A percentile compares a stretch with the other conserved stretches of the same genome.
These are phyloP conservation scores for Xylariaceae sp. DNA, from an alignment of 2,329 filamentous ascomycete genomes.

Conservation along the genomic window DNA sequence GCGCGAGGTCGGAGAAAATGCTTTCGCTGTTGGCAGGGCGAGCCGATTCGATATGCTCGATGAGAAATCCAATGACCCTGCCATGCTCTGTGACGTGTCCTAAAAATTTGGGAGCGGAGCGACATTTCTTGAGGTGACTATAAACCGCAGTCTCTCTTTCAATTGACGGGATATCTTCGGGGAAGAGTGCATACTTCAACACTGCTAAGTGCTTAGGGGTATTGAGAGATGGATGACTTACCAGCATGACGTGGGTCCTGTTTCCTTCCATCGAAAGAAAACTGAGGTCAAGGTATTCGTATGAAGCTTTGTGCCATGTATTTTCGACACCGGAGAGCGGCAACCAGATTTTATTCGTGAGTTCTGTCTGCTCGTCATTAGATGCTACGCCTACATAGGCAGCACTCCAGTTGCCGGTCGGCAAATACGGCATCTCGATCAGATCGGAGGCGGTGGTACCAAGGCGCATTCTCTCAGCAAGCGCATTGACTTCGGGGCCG, in stretches of 20 bases:
- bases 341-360: neutral
- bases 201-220: neutral
- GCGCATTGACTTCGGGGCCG: neutral
- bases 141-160: neutral
- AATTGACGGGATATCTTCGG: neutral
- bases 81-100: constrained; percentile 10
- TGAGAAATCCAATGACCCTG: constrained; percentile 8
- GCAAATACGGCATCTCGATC: neutral
- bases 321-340: neutral
- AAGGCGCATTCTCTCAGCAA: neutral
- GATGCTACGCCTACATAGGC: neutral
- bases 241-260: neutral
- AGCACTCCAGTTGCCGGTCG: neutral
- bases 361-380: neutral
- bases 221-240: neutral
- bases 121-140: neutral
- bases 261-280: neutral
- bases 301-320: neutral
- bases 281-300: constrained; percentile 3
- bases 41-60: neutral
- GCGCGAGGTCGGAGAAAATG: neutral
- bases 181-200: constrained; percentile 9
- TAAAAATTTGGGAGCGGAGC: constrained; percentile 1
- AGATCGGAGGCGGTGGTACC: neutral
- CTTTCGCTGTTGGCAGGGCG: neutral